These are phyloP conservation scores for Metarhizium robertsii DNA, from an alignment of 2,329 filamentous ascomycete genomes.

Conservation along the genomic window DNA sequence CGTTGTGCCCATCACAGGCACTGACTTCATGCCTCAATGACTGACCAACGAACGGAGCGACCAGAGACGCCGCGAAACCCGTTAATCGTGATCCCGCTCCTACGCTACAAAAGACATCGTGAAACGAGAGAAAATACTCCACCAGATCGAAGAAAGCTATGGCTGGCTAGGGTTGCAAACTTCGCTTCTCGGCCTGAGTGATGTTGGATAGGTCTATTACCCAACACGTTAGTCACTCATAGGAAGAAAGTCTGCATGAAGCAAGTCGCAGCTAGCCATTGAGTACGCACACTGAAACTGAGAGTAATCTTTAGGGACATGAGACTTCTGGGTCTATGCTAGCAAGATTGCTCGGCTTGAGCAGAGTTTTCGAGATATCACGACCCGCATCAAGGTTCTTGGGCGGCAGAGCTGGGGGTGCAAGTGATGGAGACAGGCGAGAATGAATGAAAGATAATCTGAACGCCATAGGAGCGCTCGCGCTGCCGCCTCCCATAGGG, in stretches of 20 bases:
- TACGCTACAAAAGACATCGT: conserved; percentile 17
- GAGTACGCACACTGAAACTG: conserved; percentile 23
- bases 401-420: conserved; percentile 11
- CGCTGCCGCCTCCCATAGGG: no score
- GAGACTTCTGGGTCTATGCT: conserved; percentile 28
- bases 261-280: conserved; percentile 22
- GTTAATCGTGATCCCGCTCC: conserved; percentile 15
- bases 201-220: conserved; percentile 8
- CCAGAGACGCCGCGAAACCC: conserved; percentile 14
- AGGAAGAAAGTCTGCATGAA: conserved; percentile 3
- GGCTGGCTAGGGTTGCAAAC: conserved; percentile 2
- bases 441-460: neutral
- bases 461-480: no score
- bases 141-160: conserved; percentile 19
- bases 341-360: conserved; percentile 23
- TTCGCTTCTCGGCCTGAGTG: conserved; percentile 9
- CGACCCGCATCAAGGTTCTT: conserved; percentile 18
- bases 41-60: neutral
- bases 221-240: neutral
- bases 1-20: conserved; percentile 17
- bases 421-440: neutral
- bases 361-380: conserved; percentile 24
- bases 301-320: conserved; percentile 16
- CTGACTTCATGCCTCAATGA: neutral
- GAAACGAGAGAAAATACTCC: conserved; percentile 13